Evolutionary conservation across 2,329 filamentous ascomycete species (phyloP).

Genomic region (Pseudogymnoascus sp.): DNA sequence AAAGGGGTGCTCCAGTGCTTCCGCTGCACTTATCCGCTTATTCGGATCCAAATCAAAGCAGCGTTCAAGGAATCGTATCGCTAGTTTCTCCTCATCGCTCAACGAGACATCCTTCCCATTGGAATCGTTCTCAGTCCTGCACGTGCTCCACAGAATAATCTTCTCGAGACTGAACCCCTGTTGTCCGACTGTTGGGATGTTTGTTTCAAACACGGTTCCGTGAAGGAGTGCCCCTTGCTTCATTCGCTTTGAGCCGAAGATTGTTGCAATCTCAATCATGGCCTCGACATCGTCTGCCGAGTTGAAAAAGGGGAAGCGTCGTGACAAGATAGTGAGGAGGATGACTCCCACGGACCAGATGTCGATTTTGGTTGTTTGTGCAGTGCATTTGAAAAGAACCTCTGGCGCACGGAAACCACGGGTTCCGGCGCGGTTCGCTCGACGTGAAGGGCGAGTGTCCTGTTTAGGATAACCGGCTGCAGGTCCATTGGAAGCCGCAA

Average conservation of each 20-base stretch:
- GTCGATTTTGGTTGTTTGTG: conserved; percentile 88
- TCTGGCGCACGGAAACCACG: conserved; percentile 93
- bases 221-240: conserved; percentile 72
- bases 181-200: conserved; percentile 80
- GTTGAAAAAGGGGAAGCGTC: conserved; percentile 96
- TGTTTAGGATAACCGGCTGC: conserved; percentile 75
- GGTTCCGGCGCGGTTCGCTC: conserved; percentile 90
- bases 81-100: conserved; percentile 59
- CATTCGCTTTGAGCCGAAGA: conserved; percentile 84
- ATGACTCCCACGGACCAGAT: conserved; percentile 98
- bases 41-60: conserved; percentile 71
- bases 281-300: conserved; percentile 97
- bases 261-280: conserved; percentile 92
- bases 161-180: conserved; percentile 83
- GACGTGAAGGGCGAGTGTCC: conserved; percentile 76
- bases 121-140: conserved; percentile 49
- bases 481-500: conserved; percentile 43
- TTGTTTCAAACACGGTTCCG: conserved; percentile 86
- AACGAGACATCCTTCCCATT: conserved; percentile 43
- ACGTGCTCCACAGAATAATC: conserved; percentile 91
- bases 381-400: conserved; percentile 93
- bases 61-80: conserved; percentile 60
- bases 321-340: conserved; percentile 83
- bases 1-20: conserved; percentile 68
- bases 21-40: conserved; percentile 63